A percentile compares a stretch with the other conserved stretches of the same genome.
phyloP scores from a whole-genome alignment of 768 basidiomycete genomes.

The Boletus patriciae region DNA sequence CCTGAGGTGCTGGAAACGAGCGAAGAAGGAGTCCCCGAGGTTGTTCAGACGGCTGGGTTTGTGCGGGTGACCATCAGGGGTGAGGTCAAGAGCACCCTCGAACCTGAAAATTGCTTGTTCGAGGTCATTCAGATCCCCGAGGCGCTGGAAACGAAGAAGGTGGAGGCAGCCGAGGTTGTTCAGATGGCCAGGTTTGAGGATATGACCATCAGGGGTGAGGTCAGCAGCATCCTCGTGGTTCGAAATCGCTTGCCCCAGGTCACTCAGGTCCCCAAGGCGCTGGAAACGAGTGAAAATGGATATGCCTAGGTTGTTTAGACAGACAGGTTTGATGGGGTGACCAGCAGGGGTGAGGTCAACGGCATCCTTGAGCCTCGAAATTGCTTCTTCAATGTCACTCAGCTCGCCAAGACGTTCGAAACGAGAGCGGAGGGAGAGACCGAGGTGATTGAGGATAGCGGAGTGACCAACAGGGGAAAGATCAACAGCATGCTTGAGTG shows the following conservation, averaged over 20 bases:
- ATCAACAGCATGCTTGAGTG: not conserved
- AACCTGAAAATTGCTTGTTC: not conserved
- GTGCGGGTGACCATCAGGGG: not conserved
- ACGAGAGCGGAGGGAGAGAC: not conserved
- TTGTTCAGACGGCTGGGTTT: not conserved
- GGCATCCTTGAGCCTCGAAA: not conserved
- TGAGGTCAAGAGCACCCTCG: not conserved
- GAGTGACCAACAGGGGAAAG: not conserved
- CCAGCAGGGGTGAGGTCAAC: not conserved
- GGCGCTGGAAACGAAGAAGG: not conserved
- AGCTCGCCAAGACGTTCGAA: not conserved
- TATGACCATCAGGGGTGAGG: not conserved
- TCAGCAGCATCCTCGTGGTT: not conserved
- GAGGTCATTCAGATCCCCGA: not conserved
- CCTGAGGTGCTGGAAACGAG: not conserved
- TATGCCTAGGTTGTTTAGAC: not conserved
- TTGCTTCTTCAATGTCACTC: not conserved
- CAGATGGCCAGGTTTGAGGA: not conserved
- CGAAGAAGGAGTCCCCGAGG: not conserved
- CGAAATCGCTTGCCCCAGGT: not conserved
- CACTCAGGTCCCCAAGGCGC: not conserved
- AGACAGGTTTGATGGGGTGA: not conserved
- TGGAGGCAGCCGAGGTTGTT: not conserved
- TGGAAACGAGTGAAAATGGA: not conserved
- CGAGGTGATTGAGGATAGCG: not conserved